Evolutionary conservation across 1,284 basidiomycete species (phyloP).

Genomic region (Fomitopsis schrenkii): DNA sequence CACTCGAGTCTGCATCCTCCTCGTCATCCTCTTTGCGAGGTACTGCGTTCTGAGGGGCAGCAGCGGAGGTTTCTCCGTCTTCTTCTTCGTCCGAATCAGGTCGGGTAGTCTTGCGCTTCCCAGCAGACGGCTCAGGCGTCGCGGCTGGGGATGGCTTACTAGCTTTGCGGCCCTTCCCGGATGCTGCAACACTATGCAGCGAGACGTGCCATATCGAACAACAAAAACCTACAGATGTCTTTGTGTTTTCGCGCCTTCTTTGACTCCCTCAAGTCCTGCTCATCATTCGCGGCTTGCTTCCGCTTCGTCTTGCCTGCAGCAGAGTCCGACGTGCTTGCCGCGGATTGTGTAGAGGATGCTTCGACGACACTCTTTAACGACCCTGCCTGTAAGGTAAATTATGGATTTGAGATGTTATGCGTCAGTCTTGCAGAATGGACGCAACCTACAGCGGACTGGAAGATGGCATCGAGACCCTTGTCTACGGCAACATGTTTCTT

Average conservation of each 20-base stretch:
- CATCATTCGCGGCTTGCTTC: conserved; percentile 10
- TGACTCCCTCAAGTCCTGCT: conserved; percentile 12
- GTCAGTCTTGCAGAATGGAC: background rate
- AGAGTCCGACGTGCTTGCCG: background rate
- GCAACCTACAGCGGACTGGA: conserved; percentile 25
- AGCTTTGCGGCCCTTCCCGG: background rate
- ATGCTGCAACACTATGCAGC: background rate
- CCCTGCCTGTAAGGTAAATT: background rate
- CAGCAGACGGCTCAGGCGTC: background rate
- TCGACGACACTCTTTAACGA: background rate
- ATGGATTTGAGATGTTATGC: background rate
- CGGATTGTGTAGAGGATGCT: background rate
- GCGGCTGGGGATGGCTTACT: too few relatives aligned
- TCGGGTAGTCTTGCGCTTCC: background rate
- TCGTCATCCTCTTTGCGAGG: background rate
- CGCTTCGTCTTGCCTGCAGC: conserved; percentile 17
- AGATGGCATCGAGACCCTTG: conserved; percentile 29
- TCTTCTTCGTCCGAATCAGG: background rate
- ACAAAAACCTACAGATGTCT: conserved; percentile 4
- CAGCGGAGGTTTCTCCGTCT: background rate
- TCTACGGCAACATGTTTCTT: conserved; percentile 26
- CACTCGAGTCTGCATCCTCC: conserved; percentile 14
- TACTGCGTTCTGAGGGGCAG: background rate
- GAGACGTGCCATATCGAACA: background rate
- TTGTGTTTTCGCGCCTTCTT: conserved; percentile 11